Percentiles rank a stretch among this genome's conserved stretches.
Conservation (phyloP, 2,329 filamentous ascomycete genomes). For the Penicillium sp. region DNA sequence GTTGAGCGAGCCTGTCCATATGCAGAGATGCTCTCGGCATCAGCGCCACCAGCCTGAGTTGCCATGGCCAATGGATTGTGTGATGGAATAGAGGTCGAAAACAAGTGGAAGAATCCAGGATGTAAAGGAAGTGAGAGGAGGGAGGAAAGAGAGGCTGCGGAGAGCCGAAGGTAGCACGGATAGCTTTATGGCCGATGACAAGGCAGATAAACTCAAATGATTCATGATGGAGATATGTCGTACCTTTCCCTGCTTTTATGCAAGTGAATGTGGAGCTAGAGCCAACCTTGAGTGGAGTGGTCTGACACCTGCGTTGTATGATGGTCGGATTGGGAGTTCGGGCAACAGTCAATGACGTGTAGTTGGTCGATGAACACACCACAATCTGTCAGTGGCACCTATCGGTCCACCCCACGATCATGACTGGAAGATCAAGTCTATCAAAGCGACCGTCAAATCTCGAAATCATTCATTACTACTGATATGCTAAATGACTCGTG, state of each 20-base stretch:
- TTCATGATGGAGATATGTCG: neutral
- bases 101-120: neutral
- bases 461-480: too few relatives aligned
- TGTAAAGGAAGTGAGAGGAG: neutral
- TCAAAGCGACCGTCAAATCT: neutral
- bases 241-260: neutral
- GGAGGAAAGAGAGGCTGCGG: neutral
- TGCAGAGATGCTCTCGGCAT: conserved; percentile 59
- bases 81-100: neutral
- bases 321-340: neutral
- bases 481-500: neutral
- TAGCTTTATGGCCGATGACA: neutral
- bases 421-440: neutral
- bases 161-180: neutral
- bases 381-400: neutral
- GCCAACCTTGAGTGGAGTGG: neutral
- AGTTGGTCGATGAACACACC: conserved; percentile 11
- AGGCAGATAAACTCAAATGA: neutral
- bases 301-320: neutral
- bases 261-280: neutral
- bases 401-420: neutral
- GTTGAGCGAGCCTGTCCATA: conserved; percentile 67
- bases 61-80: conserved; percentile 6
- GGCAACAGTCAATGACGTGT: conserved; percentile 15
- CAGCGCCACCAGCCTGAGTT: conserved; percentile 33